These are phyloP conservation scores for Rheum nobile DNA, from an alignment of 148 eudicot genomes.

Conservation along the genomic window DNA sequence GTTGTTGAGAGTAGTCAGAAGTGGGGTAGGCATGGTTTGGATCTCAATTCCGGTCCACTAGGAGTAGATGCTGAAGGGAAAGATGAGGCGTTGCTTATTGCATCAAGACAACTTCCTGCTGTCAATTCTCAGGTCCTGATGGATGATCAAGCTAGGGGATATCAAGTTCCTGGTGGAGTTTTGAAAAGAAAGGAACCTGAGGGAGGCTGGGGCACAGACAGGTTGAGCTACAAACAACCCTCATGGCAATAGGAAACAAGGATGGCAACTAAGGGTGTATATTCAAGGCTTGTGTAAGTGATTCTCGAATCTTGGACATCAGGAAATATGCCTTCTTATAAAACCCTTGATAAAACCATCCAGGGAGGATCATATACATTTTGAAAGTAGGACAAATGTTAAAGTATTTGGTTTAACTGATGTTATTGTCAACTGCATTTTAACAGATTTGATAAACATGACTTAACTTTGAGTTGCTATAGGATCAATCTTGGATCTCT, in stretches of 20 bases:
- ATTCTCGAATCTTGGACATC: neutral
- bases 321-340: neutral
- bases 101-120: conserved; percentile 39
- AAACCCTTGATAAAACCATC: neutral
- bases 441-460: neutral
- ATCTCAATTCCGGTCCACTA: conserved; percentile 76
- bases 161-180: conserved; percentile 40
- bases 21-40: conserved; percentile 66
- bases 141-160: conserved; percentile 59
- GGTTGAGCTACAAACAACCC: conserved; percentile 45
- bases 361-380: neutral
- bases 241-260: conserved; percentile 45
- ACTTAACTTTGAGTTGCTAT: neutral
- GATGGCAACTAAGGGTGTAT: neutral
- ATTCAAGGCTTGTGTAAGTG: conserved; percentile 4
- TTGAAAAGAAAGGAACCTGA: conserved; percentile 83
- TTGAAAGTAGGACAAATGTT: neutral
- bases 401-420: neutral
- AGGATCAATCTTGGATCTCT: neutral
- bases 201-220: conserved; percentile 60
- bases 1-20: conserved; percentile 36
- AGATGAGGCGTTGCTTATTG: conserved; percentile 34
- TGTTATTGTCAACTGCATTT: neutral
- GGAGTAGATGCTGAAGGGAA: conserved; percentile 39
- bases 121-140: conserved; percentile 33